Evolutionary conservation across 2,329 filamentous ascomycete genomes (phyloP).

Genomic region (Penicillium sp.): DNA sequence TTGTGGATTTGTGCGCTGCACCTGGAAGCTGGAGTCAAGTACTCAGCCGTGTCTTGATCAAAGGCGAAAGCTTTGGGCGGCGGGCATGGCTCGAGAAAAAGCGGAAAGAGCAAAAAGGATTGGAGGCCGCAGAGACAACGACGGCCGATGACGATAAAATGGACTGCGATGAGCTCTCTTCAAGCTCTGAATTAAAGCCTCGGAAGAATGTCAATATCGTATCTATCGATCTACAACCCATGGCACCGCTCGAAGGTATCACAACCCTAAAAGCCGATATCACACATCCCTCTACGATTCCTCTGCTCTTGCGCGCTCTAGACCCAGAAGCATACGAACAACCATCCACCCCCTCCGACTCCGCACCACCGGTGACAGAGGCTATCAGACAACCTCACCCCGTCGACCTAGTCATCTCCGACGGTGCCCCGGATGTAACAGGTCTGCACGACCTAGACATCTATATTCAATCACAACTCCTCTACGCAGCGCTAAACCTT

Average conservation of each 20-base stretch:
- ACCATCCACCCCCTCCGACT: constrained; percentile 31
- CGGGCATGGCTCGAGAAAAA: constrained; percentile 84
- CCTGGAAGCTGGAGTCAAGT: constrained; percentile 98
- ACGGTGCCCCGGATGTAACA: constrained; percentile 94
- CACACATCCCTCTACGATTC: constrained; percentile 92
- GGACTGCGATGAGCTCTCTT: constrained; percentile 24
- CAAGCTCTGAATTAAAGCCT: constrained; percentile 43
- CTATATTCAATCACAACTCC: constrained; percentile 92
- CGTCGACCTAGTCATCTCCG: constrained; percentile 90
- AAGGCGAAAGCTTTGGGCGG: constrained; percentile 85
- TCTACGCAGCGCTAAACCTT: constrained; percentile 90
- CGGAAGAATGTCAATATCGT: constrained; percentile 85
- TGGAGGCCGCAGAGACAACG: constrained; percentile 20
- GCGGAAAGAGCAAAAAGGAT: constrained; percentile 51
- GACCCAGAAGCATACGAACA: constrained; percentile 64
- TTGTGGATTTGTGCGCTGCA: constrained; percentile 93
- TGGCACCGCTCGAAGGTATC: constrained; percentile 89
- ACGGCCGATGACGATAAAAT: constrained; percentile 22
- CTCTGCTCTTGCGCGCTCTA: constrained; percentile 78
- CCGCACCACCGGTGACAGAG: constrained; percentile 18
- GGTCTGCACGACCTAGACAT: constrained; percentile 97
- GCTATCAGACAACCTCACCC: constrained; percentile 63
- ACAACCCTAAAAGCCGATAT: constrained; percentile 92
- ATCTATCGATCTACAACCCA: constrained; percentile 91
- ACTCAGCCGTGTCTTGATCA: constrained; percentile 86